Percentiles rank a stretch among this genome's conserved stretches.
These are phyloP conservation scores for Akanthomyces muscarius DNA, from an alignment of 2,329 filamentous ascomycete genomes.

Conservation along the genomic window DNA sequence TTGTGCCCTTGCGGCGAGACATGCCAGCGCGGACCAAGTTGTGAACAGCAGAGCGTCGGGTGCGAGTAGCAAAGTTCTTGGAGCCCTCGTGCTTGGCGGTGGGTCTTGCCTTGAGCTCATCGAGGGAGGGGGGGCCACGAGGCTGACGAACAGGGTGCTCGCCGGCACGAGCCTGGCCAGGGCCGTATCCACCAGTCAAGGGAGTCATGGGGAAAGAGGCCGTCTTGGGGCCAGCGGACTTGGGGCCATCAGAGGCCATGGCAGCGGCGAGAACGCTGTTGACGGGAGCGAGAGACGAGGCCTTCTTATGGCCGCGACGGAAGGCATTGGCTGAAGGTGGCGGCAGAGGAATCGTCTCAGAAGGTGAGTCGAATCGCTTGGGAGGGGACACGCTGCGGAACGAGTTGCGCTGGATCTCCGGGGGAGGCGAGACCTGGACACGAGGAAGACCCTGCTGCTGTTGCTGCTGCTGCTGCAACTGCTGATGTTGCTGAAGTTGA, in stretches of 20 bases:
- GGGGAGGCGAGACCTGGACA: constrained; percentile 78
- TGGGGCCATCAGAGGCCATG: constrained; percentile 40
- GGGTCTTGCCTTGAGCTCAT: constrained; percentile 85
- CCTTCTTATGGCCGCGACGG: constrained; percentile 91
- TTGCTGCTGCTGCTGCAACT: constrained; percentile 22
- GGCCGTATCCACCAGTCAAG: constrained; percentile 80
- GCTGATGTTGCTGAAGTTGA: constrained; percentile 10
- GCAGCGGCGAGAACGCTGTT: constrained; percentile 46
- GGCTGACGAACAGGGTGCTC: constrained; percentile 94
- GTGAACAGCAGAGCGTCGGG: constrained; percentile 85
- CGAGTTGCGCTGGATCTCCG: constrained; percentile 49
- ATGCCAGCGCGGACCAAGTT: constrained; percentile 87
- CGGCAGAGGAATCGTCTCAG: constrained; percentile 66
- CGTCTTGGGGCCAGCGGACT: constrained; percentile 69
- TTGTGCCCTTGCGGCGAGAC: constrained; percentile 74
- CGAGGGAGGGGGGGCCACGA: constrained; percentile 82
- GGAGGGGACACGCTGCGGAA: constrained; percentile 63
- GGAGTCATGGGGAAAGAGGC: constrained; percentile 77
- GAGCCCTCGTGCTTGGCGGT: constrained; percentile 92
- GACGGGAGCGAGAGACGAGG: constrained; percentile 65
- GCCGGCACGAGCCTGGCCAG: constrained; percentile 86
- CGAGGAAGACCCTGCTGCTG: constrained; percentile 55
- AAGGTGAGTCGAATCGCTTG: constrained; percentile 65
- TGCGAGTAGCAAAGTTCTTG: constrained; percentile 93
- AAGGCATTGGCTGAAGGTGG: constrained; percentile 88